Conservation (phyloP, 1,284 basidiomycete species). For the Sanghuangporus sanghuang region DNA sequence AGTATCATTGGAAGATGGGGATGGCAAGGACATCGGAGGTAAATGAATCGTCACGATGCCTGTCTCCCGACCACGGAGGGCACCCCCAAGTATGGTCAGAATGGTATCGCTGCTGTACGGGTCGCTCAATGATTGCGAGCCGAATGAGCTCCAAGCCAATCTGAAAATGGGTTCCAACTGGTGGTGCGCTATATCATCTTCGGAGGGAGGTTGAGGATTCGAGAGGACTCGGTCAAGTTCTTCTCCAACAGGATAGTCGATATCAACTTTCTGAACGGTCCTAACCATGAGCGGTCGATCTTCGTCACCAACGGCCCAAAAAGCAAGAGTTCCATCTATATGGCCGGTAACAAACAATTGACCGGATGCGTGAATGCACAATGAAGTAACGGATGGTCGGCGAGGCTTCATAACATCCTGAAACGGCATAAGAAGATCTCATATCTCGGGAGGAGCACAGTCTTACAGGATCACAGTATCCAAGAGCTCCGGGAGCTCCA, state of each 20-base stretch:
- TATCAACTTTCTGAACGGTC: slow-evolving; percentile 56
- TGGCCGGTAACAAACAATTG: slow-evolving; percentile 70
- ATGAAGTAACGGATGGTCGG: slow-evolving; percentile 63
- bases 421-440: slow-evolving; percentile 3
- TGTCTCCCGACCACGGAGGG: slow-evolving; percentile 46
- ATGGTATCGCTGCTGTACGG: slow-evolving; percentile 64
- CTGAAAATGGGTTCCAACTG: slow-evolving; percentile 84
- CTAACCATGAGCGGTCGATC: slow-evolving; percentile 77
- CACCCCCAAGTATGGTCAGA: slow-evolving; percentile 77
- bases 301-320: slow-evolving; percentile 83
- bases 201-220: slow-evolving; percentile 16
- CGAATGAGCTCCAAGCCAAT: slow-evolving; percentile 76
- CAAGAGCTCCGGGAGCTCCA: slow-evolving; percentile 76
- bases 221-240: slow-evolving; percentile 41
- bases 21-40: slow-evolving; percentile 63
- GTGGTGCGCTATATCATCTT: slow-evolving; percentile 2
- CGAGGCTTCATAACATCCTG: slow-evolving; percentile 71
- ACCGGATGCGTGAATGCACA: slow-evolving; percentile 67
- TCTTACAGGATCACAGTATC: slow-evolving; percentile 47
- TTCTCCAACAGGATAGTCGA: slow-evolving; percentile 44
- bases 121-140: slow-evolving; percentile 48
- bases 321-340: slow-evolving; percentile 82
- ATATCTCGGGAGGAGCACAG: not conserved
- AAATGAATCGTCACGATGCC: slow-evolving; percentile 72
- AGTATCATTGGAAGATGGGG: slow-evolving; percentile 32